Evolutionary conservation across 2,329 filamentous ascomycete species (phyloP), one percentile per base, ranked within the genome.

Genomic region (Penicillium sp.): DNA sequence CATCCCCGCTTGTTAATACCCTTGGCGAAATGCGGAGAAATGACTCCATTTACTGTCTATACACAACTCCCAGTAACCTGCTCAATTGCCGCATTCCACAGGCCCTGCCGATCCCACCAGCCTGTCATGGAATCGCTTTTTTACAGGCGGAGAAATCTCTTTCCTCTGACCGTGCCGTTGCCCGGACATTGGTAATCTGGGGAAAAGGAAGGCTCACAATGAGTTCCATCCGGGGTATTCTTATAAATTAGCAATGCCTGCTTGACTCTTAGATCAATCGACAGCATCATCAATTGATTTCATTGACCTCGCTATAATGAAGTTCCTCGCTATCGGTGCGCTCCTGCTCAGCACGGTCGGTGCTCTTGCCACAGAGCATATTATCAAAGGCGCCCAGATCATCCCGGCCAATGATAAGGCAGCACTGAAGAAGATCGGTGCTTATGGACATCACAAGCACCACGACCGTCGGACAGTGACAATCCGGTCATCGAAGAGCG

Each of bases 401-500:
- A 68, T 71, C 19, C 57, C 67, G 12, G 68, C 55, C 3, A 55
- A 57, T 15, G 68, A 71, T 29, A 60, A 42, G 25, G 39, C 56
- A 2, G 60, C 41, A 6, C 31, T 72, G 45, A 53, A 56, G 36
- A 58, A 57, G n/a, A 44, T 68, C 51, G 68, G 70, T 6, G 70
- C 67, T 9, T 61, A 65, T 39, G 58, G 64, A 17, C 39, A 53
- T 29, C 55, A 60, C 19, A 70, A 68, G 31, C 62, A 71, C 25
- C 63, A 59, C 4, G 61, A 79, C 50, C 75, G 79, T 38, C 77
- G 74, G 35, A 78, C 77, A 21, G 73, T 85, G 58, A 81, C 76
- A 2, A 83, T 86, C 51, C 78, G 83, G 7, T 65, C 81, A 1
- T 86, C 83, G 0, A 73, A 70, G 53, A 77, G 82, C 51, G 82